These are phyloP conservation scores for Geotrichum carabidarum DNA, from an alignment of 1,139 yeast species.

Conservation along the genomic window DNA sequence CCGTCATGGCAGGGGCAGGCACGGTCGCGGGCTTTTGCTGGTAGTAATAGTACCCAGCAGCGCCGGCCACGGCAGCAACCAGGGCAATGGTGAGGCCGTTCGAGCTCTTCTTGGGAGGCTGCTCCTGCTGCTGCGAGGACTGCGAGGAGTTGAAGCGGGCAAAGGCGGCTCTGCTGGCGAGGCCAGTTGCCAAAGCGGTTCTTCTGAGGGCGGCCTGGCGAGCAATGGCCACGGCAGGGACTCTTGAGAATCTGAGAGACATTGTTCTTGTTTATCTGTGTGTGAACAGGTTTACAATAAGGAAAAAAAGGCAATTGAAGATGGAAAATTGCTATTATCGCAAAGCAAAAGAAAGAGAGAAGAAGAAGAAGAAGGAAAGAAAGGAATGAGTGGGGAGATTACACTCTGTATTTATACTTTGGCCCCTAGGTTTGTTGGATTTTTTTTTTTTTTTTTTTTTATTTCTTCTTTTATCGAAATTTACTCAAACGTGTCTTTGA, in stretches of 20 bases:
- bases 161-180: conserved; percentile 10
- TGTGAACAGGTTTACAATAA: not conserved
- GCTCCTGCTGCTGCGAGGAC: conserved; percentile 4
- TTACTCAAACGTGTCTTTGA: too few relatives aligned
- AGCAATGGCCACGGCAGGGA: conserved; percentile 16
- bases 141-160: conserved; percentile 22
- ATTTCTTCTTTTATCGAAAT: too few relatives aligned
- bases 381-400: conserved; percentile 9
- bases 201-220: conserved; percentile 13
- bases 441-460: too few relatives aligned
- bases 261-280: not conserved
- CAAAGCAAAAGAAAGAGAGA: not conserved
- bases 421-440: too few relatives aligned
- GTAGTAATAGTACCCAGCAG: conserved; percentile 18
- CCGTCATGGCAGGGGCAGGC: conserved; percentile 23
- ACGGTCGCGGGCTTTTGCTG: conserved; percentile 28
- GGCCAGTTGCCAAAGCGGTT: conserved; percentile 8
- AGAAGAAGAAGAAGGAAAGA: not conserved
- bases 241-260: conserved; percentile 19
- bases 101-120: conserved; percentile 16
- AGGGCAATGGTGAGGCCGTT: conserved; percentile 17
- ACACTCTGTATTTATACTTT: conserved; percentile 13
- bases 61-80: conserved; percentile 15
- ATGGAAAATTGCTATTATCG: not conserved
- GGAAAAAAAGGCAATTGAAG: not conserved